These are phyloP conservation scores for Kockovaella imperatae DNA, from an alignment of 768 basidiomycete species.

Conservation along the genomic window DNA sequence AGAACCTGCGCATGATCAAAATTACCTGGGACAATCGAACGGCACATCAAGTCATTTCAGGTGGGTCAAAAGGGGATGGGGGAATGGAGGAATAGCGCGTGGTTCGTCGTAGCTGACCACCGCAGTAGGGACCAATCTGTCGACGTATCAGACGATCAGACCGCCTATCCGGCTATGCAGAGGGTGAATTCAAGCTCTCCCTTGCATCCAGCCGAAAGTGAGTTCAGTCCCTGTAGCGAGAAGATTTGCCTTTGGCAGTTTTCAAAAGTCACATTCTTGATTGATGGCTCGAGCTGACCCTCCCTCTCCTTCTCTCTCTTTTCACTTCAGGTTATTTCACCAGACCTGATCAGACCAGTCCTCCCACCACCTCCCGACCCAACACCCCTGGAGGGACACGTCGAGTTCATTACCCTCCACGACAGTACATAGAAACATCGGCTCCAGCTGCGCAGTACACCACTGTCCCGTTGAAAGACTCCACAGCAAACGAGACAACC, in stretches of 20 bases:
- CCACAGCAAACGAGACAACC: too few relatives aligned
- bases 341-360: background rate
- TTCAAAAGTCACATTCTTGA: too few relatives aligned
- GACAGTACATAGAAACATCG: background rate
- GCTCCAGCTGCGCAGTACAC: background rate
- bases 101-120: too few relatives aligned
- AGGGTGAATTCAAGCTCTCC: background rate
- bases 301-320: too few relatives aligned
- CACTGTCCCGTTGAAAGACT: slow-evolving; percentile 11
- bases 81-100: too few relatives aligned
- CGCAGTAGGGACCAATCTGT: slow-evolving; percentile 2
- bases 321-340: too few relatives aligned
- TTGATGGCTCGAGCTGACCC: too few relatives aligned
- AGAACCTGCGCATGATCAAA: too few relatives aligned
- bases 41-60: too few relatives aligned
- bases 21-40: too few relatives aligned
- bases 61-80: too few relatives aligned
- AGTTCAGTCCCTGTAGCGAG: background rate
- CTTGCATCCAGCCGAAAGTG: background rate
- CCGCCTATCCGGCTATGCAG: background rate
- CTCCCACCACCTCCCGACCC: background rate
- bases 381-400: background rate
- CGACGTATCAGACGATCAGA: background rate
- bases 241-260: background rate
- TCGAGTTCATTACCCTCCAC: background rate